Evolutionary conservation across 108 stramenopile genomes (phyloP).

Genomic region (Cyclotella atomus): DNA sequence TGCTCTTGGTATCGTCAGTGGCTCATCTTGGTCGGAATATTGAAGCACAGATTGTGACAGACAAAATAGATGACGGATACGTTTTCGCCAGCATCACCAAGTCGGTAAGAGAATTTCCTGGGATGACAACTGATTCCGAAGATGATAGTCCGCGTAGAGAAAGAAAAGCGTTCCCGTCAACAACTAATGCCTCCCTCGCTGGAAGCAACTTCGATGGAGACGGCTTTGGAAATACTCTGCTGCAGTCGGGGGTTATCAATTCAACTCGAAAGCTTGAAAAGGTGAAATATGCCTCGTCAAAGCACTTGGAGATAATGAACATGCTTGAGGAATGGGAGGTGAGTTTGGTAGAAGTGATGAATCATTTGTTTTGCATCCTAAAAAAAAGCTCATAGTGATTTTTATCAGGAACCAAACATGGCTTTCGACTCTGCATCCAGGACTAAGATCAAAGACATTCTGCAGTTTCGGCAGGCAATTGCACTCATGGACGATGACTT

Average conservation of each 20-base stretch:
- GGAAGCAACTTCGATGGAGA: not conserved
- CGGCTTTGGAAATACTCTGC: slow-evolving; percentile 34
- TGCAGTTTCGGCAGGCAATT: slow-evolving; percentile 67
- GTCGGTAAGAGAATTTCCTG: slow-evolving; percentile 9
- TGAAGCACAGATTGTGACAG: slow-evolving; percentile 7
- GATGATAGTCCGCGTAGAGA: slow-evolving; percentile 5
- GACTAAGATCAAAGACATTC: slow-evolving; percentile 60
- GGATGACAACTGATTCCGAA: slow-evolving; percentile 35
- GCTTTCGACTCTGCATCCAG: not conserved
- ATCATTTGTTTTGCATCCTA: no score
- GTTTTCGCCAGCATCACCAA: slow-evolving; percentile 26
- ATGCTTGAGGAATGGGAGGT: slow-evolving; percentile 59
- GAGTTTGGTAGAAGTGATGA: no score
- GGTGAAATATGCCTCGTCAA: not conserved
- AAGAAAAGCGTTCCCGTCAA: not conserved
- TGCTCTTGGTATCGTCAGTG: slow-evolving; percentile 66
- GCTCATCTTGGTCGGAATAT: slow-evolving; percentile 49
- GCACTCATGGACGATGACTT: slow-evolving; percentile 64
- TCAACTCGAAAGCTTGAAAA: not conserved
- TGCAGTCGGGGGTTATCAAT: slow-evolving; percentile 19
- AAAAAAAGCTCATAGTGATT: not conserved
- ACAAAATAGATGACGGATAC: slow-evolving; percentile 8
- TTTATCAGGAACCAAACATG: slow-evolving; percentile 31
- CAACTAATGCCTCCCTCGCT: not conserved
- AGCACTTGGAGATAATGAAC: slow-evolving; percentile 31